phyloP scores from a whole-genome alignment of 2,329 filamentous ascomycete species.

The Tolypocladium amazonense region DNA sequence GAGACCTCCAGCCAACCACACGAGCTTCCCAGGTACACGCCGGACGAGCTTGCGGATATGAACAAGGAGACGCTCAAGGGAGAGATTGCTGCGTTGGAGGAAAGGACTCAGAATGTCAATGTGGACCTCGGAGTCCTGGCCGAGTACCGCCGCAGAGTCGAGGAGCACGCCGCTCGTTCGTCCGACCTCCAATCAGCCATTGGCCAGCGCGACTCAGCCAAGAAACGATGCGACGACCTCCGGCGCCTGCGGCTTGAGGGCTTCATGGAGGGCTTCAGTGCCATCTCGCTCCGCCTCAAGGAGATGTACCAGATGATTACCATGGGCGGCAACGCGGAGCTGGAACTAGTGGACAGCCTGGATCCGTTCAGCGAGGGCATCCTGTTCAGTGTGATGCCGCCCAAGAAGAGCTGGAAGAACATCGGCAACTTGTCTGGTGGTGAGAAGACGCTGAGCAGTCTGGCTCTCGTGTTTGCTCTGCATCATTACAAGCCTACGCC shows the following conservation, averaged over 20 bases:
- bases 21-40: conserved; percentile 68
- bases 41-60: conserved; percentile 58
- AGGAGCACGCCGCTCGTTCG: conserved; percentile 73
- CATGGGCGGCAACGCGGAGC: conserved; percentile 96
- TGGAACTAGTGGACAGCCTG: conserved; percentile 90
- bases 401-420: conserved; percentile 99
- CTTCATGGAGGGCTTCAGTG: conserved; percentile 96
- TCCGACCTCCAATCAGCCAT: conserved; percentile 75
- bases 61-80: conserved; percentile 49
- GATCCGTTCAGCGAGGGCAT: conserved; percentile 98
- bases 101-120: conserved; percentile 70
- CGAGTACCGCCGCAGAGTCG: conserved; percentile 77
- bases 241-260: conserved; percentile 83
- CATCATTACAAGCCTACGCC: conserved; percentile 98
- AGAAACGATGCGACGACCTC: conserved; percentile 86
- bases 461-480: conserved; percentile 94
- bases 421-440: conserved; percentile 93
- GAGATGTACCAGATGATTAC: conserved; percentile 99
- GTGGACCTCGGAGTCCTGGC: conserved; percentile 83
- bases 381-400: conserved; percentile 95
- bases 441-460: conserved; percentile 88
- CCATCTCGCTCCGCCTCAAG: conserved; percentile 88
- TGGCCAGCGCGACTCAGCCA: conserved; percentile 68
- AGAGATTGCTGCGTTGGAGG: conserved; percentile 52
- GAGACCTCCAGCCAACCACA: conserved; percentile 28